Conservation (phyloP, 2,329 filamentous ascomycete species). For the Hymenotorrendiella dingleyae region DNA sequence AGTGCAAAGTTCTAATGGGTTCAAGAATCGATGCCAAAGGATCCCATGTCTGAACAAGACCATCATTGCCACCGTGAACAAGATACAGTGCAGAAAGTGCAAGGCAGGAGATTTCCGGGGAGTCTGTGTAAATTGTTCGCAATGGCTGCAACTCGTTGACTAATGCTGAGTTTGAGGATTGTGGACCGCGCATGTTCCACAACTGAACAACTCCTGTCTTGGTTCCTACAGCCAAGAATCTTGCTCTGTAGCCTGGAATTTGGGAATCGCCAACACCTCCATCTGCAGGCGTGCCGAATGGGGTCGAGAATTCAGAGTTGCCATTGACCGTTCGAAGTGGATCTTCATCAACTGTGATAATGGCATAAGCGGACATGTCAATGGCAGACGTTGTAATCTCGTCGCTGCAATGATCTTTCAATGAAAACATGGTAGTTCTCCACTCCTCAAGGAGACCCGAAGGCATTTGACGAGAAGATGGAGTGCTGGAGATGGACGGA, state of each 20-base stretch:
- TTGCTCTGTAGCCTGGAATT: slow-evolving; percentile 77
- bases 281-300: slow-evolving; percentile 23
- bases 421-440: slow-evolving; percentile 54
- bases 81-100: slow-evolving; percentile 81
- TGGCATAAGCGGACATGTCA: slow-evolving; percentile 69
- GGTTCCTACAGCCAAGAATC: slow-evolving; percentile 77
- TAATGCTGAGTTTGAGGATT: slow-evolving; percentile 47
- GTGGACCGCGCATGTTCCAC: slow-evolving; percentile 74
- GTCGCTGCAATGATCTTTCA: slow-evolving; percentile 52
- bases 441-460: slow-evolving; percentile 53
- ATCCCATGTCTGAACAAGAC: slow-evolving; percentile 94
- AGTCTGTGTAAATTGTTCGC: slow-evolving; percentile 84
- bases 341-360: slow-evolving; percentile 71
- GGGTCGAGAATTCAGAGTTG: slow-evolving; percentile 26
- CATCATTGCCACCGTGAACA: slow-evolving; percentile 90
- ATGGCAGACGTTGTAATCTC: slow-evolving; percentile 65
- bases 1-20: slow-evolving; percentile 81
- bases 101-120: slow-evolving; percentile 76
- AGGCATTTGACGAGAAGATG: slow-evolving; percentile 20
- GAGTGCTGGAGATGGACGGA: slow-evolving; percentile 23
- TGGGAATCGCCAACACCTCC: slow-evolving; percentile 40
- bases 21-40: slow-evolving; percentile 74
- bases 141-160: slow-evolving; percentile 61
- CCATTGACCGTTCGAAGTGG: slow-evolving; percentile 58
- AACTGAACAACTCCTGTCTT: slow-evolving; percentile 68